phyloP scores from a whole-genome alignment of 768 basidiomycete species.

The Lactarius hengduanensis region DNA sequence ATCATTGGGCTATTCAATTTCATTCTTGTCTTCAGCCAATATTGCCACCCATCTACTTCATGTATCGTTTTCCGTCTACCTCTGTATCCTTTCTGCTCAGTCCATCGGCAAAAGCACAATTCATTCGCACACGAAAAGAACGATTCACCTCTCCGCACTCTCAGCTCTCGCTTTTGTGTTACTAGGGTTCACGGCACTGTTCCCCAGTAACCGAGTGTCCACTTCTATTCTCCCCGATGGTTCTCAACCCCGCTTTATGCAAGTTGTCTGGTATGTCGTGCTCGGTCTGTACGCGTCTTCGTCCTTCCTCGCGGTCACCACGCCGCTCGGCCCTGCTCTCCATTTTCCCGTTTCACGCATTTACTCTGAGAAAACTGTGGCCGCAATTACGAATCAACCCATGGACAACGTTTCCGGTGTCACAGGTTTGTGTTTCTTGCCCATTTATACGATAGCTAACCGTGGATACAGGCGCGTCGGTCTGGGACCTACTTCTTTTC shows the following conservation, averaged over 20 bases:
- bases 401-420: conserved; percentile 73
- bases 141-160: conserved; percentile 61
- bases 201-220: conserved; percentile 47
- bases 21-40: conserved; percentile 32
- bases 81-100: conserved; percentile 48
- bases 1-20: conserved; percentile 54
- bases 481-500: conserved; percentile 68
- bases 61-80: conserved; percentile 57
- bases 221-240: conserved; percentile 28
- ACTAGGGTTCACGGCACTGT: conserved; percentile 50
- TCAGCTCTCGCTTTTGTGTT: conserved; percentile 49
- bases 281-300: conserved; percentile 50
- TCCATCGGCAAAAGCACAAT: conserved; percentile 50
- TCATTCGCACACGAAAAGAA: conserved; percentile 36
- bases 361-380: conserved; percentile 69
- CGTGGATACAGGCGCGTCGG: conserved; percentile 47
- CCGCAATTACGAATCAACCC: conserved; percentile 57
- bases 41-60: conserved; percentile 46
- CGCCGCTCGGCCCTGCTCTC: conserved; percentile 70
- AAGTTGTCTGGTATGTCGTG: conserved; percentile 51
- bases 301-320: conserved; percentile 45
- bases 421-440: conserved; percentile 39
- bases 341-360: conserved; percentile 72
- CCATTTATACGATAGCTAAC: background rate
- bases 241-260: conserved; percentile 29